phyloP scores from a whole-genome alignment of 2,329 filamentous ascomycete genomes.

The Sporothrix inflata region DNA sequence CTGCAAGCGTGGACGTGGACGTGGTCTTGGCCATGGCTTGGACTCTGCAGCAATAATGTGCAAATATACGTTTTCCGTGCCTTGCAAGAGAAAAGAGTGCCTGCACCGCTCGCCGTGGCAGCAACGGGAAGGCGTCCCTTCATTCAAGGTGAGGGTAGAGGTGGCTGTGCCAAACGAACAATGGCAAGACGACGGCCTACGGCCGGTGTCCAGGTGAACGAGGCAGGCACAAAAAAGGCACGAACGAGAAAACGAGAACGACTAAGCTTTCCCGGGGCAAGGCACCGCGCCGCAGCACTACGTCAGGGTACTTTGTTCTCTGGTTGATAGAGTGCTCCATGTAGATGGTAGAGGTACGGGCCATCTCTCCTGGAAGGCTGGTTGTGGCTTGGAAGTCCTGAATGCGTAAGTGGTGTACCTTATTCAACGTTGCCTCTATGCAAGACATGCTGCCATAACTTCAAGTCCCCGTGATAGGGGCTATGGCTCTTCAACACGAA shows the following conservation, averaged over 20 bases:
- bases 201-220: not conserved
- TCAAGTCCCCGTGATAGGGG: not conserved
- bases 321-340: not conserved
- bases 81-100: not conserved
- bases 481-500: not conserved
- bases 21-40: not conserved
- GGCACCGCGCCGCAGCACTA: not conserved
- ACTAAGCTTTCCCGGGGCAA: not conserved
- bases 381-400: slow-evolving; percentile 6
- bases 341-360: not conserved
- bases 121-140: not conserved
- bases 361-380: not conserved
- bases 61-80: too few species aligned
- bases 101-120: not conserved
- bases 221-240: not conserved
- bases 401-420: too few species aligned
- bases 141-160: not conserved
- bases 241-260: not conserved
- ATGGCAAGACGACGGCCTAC: not conserved
- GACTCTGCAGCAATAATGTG: not conserved
- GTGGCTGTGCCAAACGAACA: not conserved
- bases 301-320: not conserved
- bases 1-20: not conserved
- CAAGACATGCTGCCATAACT: not conserved
- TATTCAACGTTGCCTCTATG: not conserved